Evolutionary conservation across 1,284 basidiomycete genomes (phyloP).

Genomic region (Irpex rosettiformis): DNA sequence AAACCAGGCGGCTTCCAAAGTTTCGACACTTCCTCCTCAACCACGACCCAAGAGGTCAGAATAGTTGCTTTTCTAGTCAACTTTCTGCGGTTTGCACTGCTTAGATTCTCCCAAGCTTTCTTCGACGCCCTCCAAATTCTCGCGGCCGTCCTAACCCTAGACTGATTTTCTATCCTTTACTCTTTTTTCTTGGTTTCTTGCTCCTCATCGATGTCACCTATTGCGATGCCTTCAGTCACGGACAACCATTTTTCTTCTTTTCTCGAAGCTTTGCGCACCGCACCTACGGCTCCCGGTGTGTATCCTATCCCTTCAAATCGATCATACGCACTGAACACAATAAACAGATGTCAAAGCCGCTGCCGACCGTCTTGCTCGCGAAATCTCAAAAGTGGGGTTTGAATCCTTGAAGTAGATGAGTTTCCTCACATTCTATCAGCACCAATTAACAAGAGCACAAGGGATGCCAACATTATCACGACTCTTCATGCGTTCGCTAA

Average conservation of each 20-base stretch:
- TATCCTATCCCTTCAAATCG: slow-evolving; percentile 5
- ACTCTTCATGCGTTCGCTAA: slow-evolving; percentile 71
- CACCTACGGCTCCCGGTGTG: slow-evolving; percentile 72
- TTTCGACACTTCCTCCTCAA: neutral
- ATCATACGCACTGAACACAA: neutral
- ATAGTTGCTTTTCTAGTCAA: neutral
- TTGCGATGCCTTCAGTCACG: slow-evolving; percentile 42
- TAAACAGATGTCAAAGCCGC: slow-evolving; percentile 72
- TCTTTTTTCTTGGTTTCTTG: slow-evolving; percentile 5
- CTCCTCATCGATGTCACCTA: slow-evolving; percentile 47
- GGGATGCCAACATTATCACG: slow-evolving; percentile 61
- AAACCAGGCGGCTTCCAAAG: neutral
- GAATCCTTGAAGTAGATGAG: slow-evolving; percentile 57
- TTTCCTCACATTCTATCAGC: neutral
- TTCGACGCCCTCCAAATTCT: neutral
- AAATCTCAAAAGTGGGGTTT: slow-evolving; percentile 62
- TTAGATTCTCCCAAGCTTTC: neutral
- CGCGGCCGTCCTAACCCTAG: too few species aligned
- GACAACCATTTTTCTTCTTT: slow-evolving; percentile 47
- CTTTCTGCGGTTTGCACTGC: neutral
- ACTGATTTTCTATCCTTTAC: neutral
- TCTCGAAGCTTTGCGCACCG: slow-evolving; percentile 60
- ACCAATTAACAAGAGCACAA: slow-evolving; percentile 26
- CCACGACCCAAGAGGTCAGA: neutral
- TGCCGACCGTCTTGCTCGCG: slow-evolving; percentile 71